Base-by-base conservation (phyloP, 257 asterid genomes). In the Mentha longifolia region DNA sequence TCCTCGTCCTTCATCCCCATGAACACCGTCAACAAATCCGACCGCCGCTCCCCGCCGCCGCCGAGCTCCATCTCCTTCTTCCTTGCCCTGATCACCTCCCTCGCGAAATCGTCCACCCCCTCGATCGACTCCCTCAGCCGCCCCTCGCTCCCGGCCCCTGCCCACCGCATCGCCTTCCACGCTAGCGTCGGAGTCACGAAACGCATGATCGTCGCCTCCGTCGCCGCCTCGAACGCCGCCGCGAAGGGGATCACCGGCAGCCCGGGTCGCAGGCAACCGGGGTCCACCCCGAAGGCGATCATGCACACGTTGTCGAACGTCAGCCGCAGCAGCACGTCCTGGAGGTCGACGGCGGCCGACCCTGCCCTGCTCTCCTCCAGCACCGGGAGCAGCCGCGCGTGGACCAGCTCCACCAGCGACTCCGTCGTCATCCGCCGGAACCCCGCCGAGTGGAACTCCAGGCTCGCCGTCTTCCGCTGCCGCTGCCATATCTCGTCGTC, bases 281-380 rank as follows among this genome's bases (percentile, higher is more conserved):
- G 98, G 72, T 93, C 98, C 50, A 87, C 96, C 0, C 98, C 98
- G 51, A 93, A 91, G 0, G 98, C 98, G n/a, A 93, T 91, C 88
- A 89, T 91, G 76, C 96, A 93, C 1, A 93, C 97, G 65, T 93
- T 93, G 31, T 93, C 98, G 62, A 93, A 93, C 1, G 98, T 93
- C 20, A 93, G 84, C 41, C 98, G 73, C 1, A 93, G 78, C 2
- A 93, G 88, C 14, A 93, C 46, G 25, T 93, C 98, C 61, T 93
- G 98, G 14, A 93, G 73, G 61, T 93, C 97, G 3, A 87, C 59
- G 8, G 79, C 16, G 4, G 16, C 22, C 15, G 86, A 68, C 58
- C 75, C 72, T 7, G 61, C 20, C 0, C 63, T 37, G 0, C 95
- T 81, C 12, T 85, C 86, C 37, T 91, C 95, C 9, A 93, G 77